These are phyloP conservation scores for Serendipita sp. DNA, from an alignment of 768 basidiomycete species.

Conservation along the genomic window DNA sequence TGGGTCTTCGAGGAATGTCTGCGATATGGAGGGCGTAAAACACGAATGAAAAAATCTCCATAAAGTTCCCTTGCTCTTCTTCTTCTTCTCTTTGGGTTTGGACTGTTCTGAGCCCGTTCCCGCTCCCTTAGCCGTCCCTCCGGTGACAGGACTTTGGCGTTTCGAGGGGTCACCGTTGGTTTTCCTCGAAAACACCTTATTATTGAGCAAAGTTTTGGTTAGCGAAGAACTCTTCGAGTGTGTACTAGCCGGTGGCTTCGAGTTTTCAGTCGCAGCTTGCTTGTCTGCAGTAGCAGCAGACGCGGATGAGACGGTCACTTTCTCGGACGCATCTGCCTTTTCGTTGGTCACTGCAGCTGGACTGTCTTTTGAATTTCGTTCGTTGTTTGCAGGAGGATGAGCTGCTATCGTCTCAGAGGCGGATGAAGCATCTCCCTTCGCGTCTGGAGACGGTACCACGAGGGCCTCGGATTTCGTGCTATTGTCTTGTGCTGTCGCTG, in stretches of 20 bases:
- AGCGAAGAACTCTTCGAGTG: conserved; percentile 2
- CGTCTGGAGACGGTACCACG: not conserved
- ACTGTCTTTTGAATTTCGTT: not conserved
- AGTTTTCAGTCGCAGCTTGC: not conserved
- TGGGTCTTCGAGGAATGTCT: not conserved
- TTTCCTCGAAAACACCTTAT: not conserved
- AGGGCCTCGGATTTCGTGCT: not conserved
- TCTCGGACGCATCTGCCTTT: not conserved
- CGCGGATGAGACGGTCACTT: not conserved
- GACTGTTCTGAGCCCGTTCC: not conserved
- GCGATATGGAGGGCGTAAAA: not conserved
- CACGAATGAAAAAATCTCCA: conserved; percentile 4
- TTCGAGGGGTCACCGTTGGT: not conserved
- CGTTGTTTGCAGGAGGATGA: not conserved
- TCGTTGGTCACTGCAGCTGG: not conserved
- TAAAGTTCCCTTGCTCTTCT: conserved; percentile 7
- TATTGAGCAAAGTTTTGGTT: not conserved
- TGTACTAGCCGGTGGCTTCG: conserved; percentile 2
- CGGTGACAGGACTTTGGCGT: not conserved
- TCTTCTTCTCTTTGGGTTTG: conserved; percentile 3
- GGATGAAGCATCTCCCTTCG: not conserved
- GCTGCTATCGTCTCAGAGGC: not conserved
- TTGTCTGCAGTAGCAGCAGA: not conserved
- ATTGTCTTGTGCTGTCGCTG: not conserved
- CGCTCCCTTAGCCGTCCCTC: not conserved